Percentiles rank a stretch among this genome's conserved stretches.
phyloP scores from a whole-genome alignment of 176 grass and related monocot species.

The Puya raimondii region DNA sequence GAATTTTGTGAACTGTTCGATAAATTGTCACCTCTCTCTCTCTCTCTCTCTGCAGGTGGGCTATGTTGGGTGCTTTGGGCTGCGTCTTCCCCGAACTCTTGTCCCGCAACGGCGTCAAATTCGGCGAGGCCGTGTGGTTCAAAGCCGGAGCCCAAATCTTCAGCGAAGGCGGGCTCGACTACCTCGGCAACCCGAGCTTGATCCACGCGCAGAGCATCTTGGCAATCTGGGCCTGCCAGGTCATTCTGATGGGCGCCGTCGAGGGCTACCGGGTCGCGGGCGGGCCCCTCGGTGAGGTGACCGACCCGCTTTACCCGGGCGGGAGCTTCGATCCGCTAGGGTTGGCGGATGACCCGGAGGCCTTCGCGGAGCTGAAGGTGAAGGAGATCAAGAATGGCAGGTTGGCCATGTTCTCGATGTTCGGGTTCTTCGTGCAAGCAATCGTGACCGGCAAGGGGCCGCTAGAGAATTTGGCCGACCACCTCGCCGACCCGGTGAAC shows the following conservation, averaged over 20 bases:
- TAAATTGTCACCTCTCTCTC: too few species aligned
- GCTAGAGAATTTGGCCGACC: constrained; percentile 85
- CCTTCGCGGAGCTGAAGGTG: constrained; percentile 78
- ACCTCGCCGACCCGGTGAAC: constrained; percentile 87
- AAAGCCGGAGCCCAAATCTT: constrained; percentile 85
- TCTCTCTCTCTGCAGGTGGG: constrained; percentile 40
- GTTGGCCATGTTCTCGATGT: constrained; percentile 97
- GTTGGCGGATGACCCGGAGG: constrained; percentile 75
- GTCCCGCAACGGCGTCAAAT: constrained; percentile 69
- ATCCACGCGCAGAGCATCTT: constrained; percentile 91
- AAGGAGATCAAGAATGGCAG: constrained; percentile 94
- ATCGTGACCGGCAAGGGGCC: constrained; percentile 92
- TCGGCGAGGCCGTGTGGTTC: constrained; percentile 95
- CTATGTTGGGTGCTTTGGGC: constrained; percentile 83
- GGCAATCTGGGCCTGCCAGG: constrained; percentile 77
- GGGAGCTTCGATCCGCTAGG: constrained; percentile 85
- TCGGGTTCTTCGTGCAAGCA: constrained; percentile 85
- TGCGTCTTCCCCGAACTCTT: constrained; percentile 92
- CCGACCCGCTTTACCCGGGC: constrained; percentile 74
- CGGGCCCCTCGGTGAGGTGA: constrained; percentile 73
- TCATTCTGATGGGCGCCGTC: constrained; percentile 80
- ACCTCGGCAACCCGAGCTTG: constrained; percentile 82
- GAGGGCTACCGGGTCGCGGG: constrained; percentile 84
- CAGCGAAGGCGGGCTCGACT: constrained; percentile 80
- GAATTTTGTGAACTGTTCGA: too few species aligned